Percentiles rank a stretch among this genome's conserved stretches.
Conservation (phyloP, 495 filamentous ascomycete species). For the Aspergillus indologenus region DNA sequence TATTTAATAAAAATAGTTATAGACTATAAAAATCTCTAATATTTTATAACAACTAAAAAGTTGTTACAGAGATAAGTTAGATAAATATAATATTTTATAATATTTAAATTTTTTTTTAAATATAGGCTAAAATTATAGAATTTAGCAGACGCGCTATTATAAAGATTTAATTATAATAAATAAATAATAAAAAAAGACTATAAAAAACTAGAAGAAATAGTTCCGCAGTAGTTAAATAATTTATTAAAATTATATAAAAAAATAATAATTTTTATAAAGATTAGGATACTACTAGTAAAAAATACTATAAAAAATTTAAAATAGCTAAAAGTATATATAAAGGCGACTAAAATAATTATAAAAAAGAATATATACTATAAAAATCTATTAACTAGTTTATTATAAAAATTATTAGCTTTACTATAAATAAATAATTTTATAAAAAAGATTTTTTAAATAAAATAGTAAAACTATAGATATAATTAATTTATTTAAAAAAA, state of each 20-base stretch:
- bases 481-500: background rate
- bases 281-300: background rate
- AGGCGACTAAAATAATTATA: background rate
- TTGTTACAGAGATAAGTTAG: background rate
- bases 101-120: background rate
- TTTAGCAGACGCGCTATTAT: background rate
- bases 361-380: slow-evolving; percentile 1
- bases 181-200: background rate
- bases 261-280: background rate
- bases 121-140: background rate
- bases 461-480: background rate
- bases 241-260: background rate
- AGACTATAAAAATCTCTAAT: slow-evolving; percentile 3
- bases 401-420: background rate
- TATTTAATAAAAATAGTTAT: background rate
- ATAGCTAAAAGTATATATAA: background rate
- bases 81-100: slow-evolving; percentile 1
- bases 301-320: background rate
- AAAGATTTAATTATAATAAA: background rate
- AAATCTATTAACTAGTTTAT: background rate
- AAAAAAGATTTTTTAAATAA: background rate
- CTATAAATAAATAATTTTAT: background rate
- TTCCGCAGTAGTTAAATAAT: background rate
- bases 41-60: background rate
- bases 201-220: background rate